Base-by-base conservation (phyloP, 768 basidiomycete species). In the Suillus tomentosus region DNA sequence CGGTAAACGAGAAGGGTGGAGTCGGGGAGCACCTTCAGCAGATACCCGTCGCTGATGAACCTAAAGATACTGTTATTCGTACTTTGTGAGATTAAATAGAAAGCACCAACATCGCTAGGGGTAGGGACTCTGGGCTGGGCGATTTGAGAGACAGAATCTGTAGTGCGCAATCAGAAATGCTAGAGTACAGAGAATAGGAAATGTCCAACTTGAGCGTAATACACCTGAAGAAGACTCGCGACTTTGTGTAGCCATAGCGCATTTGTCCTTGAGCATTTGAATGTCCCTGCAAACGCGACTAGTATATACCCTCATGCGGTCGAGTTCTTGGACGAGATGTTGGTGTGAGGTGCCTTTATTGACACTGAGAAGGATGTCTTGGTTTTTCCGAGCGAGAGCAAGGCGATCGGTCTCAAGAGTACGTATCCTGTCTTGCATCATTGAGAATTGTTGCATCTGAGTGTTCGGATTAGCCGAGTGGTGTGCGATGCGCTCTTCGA, bases 401-500 rank as follows among this genome's bases (percentile, higher is more conserved):
- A n/a, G 36, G 4, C 64, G 63, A 22, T 68, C 69, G 27, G 60
- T 60, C 22, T 76, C 72, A 54, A 74, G 68, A 6, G 39, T 9
- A 57, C 69, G 66, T 19, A 77, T 61, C n/a, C 63, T 68, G 42
- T 73, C 76, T 62, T 76, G 72, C 45, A 76, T 54, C 19, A 69
- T 68, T 1, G 62, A 37, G 54, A 75, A 57, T 39, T 63, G 65
- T 22, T 65, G 65, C 1, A 67, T 50, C 51, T 74, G 72, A 19
- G 63, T 15, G 14, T 65, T 67, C 42, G 64, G 64, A 15, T 68
- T 65, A 2, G 70, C 70, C 5, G 55, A 67, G 47, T 69, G 3
- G 34, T 72, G 65, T 2, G 70, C 39, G 13, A 77, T 53, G 22
- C 73, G 77, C 24, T 76, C 72, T 42, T 77, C 73, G 61, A 79